phyloP scores from a whole-genome alignment of 1,284 basidiomycete species.

The Moesziomyces parantarcticus region DNA sequence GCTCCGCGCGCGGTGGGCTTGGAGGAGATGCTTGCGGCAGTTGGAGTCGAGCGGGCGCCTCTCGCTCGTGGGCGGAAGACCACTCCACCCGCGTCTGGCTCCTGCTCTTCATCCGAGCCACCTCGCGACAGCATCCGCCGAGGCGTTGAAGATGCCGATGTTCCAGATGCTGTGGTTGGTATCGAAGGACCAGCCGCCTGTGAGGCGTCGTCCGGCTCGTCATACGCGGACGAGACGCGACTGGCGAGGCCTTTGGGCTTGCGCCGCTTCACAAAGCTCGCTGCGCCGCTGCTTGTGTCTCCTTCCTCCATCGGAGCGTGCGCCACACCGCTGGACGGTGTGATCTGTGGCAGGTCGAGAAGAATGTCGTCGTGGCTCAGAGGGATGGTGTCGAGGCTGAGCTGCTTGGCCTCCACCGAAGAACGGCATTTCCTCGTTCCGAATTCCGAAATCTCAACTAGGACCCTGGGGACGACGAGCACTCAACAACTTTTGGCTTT shows the following conservation, averaged over 20 bases:
- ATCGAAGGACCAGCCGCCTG: not conserved
- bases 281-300: slow-evolving; percentile 4
- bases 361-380: not conserved
- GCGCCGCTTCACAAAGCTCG: slow-evolving; percentile 37
- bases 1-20: not conserved
- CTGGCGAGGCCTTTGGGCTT: slow-evolving; percentile 28
- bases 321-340: not conserved
- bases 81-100: slow-evolving; percentile 7
- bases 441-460: slow-evolving; percentile 16
- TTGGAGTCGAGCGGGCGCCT: slow-evolving; percentile 9
- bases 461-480: slow-evolving; percentile 1
- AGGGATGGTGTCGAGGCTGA: slow-evolving; percentile 4
- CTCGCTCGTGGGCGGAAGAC: slow-evolving; percentile 26
- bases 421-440: slow-evolving; percentile 6
- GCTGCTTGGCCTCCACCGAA: slow-evolving; percentile 8
- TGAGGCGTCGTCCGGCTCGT: slow-evolving; percentile 7
- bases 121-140: not conserved
- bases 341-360: not conserved
- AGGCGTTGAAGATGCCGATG: not conserved
- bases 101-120: slow-evolving; percentile 9
- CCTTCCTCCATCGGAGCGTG: not conserved
- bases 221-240: slow-evolving; percentile 21
- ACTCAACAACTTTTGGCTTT: not conserved
- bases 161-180: not conserved
- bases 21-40: not conserved